Conservation (phyloP, 2,329 filamentous ascomycete genomes). For the Hymenoscyphus salicellus region DNA sequence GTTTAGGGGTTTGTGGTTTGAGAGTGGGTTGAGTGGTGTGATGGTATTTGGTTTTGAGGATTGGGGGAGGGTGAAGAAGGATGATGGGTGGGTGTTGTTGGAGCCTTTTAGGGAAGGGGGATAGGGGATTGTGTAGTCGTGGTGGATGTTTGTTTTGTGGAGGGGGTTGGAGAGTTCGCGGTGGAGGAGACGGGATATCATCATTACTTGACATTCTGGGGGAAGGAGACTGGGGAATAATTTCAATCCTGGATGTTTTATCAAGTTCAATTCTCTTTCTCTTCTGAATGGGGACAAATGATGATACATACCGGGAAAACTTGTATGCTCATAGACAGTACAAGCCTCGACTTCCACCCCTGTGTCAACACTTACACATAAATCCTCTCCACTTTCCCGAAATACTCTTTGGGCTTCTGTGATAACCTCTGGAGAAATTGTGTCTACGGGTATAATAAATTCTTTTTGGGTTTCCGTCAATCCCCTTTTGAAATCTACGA, state of each 20-base stretch:
- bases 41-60: slow-evolving; percentile 60
- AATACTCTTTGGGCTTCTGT: slow-evolving; percentile 24
- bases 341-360: slow-evolving; percentile 19
- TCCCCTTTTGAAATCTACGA: slow-evolving; percentile 34
- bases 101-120: slow-evolving; percentile 18
- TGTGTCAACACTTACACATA: background rate
- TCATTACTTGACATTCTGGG: slow-evolving; percentile 61
- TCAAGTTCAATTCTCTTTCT: background rate
- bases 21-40: slow-evolving; percentile 53
- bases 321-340: slow-evolving; percentile 34
- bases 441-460: slow-evolving; percentile 25
- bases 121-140: slow-evolving; percentile 73
- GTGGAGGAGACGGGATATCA: slow-evolving; percentile 74
- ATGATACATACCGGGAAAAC: slow-evolving; percentile 30
- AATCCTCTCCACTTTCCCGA: slow-evolving; percentile 1
- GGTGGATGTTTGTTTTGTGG: slow-evolving; percentile 84
- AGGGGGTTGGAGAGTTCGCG: slow-evolving; percentile 68
- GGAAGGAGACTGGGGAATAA: slow-evolving; percentile 75
- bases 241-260: slow-evolving; percentile 46
- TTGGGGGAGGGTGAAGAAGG: slow-evolving; percentile 55
- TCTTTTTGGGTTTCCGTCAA: slow-evolving; percentile 30
- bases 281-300: background rate
- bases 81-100: slow-evolving; percentile 31
- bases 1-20: slow-evolving; percentile 70
- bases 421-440: slow-evolving; percentile 27